Base-by-base conservation (phyloP, 139 green algal species). In the Volvox africanus region DNA sequence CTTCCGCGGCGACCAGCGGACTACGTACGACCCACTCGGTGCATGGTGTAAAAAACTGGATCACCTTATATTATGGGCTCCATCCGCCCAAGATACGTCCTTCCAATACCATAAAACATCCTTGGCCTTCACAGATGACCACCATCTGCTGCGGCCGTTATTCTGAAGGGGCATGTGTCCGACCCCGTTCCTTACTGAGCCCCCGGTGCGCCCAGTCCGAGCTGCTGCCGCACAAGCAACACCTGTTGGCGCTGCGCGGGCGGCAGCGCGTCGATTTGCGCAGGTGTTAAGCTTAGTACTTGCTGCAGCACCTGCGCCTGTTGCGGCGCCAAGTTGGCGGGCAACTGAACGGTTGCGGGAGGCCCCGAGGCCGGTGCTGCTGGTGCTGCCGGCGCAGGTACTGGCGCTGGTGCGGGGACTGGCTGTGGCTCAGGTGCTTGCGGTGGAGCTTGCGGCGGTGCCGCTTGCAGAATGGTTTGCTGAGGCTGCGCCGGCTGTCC, bases 181-280 rank as follows among this genome's bases (percentile, higher is more conserved):
- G 44, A 55, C 44, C 44, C 5, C 44, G 9, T 55, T 55, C 44
- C 44, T 55, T 73, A 44, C 80, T 86, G 50, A 14, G 50, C 44
- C 32, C 44, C 36, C 61, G 68, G 82, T 73, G 84, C 80, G 30
- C 62, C 82, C 88, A 92, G 65, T 37, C 81, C 87, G 68, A 98
- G 89, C 90, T 97, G 94, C 82, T 97, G 86, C 89, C 98, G 96
- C 68, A 99, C 92, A 50, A 95, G 94, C 87, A 99, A 84, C 44
- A 99, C 97, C 80, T 99, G 97, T 37, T 93, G 89, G 83, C 96
- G 95, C 86, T 99, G 96, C 77, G 97, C 90, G n/a, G 95, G 92
- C 55, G 98, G 97, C 87, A 99, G 91, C 78, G 92, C 87, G 36
- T 97, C 96, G 0, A 99, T 96, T 93, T 99, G 97, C 87, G 97